Percentiles rank a stretch among this genome's conserved stretches.
These are phyloP conservation scores for Arthrobotrys pseudoclavata DNA, from an alignment of 2,329 filamentous ascomycete genomes.

Conservation along the genomic window DNA sequence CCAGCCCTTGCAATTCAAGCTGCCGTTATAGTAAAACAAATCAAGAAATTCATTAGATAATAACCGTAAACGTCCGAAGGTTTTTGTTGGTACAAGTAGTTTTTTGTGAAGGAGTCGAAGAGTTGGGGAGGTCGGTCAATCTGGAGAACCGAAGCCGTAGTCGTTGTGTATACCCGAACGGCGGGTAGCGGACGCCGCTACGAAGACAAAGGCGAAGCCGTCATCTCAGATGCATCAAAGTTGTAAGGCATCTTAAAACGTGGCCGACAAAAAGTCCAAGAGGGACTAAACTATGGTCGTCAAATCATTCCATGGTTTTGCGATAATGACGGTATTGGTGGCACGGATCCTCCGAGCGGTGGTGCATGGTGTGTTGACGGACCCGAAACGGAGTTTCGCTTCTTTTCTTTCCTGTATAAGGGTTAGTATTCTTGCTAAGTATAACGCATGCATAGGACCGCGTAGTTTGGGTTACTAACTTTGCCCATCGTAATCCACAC, in stretches of 20 bases:
- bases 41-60: constrained; percentile 22
- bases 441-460: not conserved
- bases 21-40: constrained; percentile 45
- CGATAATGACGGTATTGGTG: constrained; percentile 30
- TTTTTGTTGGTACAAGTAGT: constrained; percentile 30
- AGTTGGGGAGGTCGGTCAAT: not conserved
- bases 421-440: constrained; percentile 8
- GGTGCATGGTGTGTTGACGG: constrained; percentile 57
- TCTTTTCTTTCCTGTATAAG: constrained; percentile 62
- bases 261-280: not conserved
- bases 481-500: constrained; percentile 82
- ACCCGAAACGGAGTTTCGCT: constrained; percentile 61
- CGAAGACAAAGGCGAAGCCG: not conserved
- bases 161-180: not conserved
- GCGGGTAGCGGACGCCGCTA: not conserved
- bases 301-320: constrained; percentile 34
- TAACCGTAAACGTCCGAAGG: not conserved
- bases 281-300: constrained; percentile 27
- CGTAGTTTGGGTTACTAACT: constrained; percentile 68
- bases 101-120: not conserved
- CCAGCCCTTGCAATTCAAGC: constrained; percentile 40
- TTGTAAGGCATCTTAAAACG: not conserved
- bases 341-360: constrained; percentile 36
- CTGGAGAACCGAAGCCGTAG: not conserved
- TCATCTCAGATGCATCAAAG: not conserved